Conservation (phyloP, 192 early-diverging fungal species). For the Umbelopsis sp. region DNA sequence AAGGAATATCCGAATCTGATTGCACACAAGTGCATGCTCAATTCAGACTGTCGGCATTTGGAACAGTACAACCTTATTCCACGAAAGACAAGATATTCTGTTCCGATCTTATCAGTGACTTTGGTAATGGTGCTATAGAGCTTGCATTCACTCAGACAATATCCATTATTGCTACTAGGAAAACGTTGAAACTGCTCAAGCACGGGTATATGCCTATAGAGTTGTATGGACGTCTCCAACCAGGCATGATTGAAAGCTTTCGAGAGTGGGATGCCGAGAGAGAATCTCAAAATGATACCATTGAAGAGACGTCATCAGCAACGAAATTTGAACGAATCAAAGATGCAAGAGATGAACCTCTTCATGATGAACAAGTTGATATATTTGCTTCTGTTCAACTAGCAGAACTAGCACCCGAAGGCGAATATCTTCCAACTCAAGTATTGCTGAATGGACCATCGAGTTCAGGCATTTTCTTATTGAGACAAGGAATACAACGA, state of each 20-base stretch:
- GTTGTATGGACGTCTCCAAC: slow-evolving; percentile 48
- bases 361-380: slow-evolving; percentile 69
- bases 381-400: slow-evolving; percentile 66
- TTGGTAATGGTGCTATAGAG: slow-evolving; percentile 50
- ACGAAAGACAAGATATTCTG: slow-evolving; percentile 56
- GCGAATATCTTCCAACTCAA: slow-evolving; percentile 62
- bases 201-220: slow-evolving; percentile 49
- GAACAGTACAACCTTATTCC: slow-evolving; percentile 41
- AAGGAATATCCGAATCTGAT: slow-evolving; percentile 55
- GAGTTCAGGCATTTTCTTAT: slow-evolving; percentile 58
- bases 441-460: slow-evolving; percentile 44
- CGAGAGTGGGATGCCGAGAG: slow-evolving; percentile 57
- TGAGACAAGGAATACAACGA: slow-evolving; percentile 78
- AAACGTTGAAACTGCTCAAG: slow-evolving; percentile 45
- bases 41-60: slow-evolving; percentile 66
- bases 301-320: background rate
- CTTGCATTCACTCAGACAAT: slow-evolving; percentile 60
- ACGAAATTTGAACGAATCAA: background rate
- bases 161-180: slow-evolving; percentile 43
- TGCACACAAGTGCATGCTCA: slow-evolving; percentile 74
- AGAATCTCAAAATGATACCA: slow-evolving; percentile 31
- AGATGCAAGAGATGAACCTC: slow-evolving; percentile 50
- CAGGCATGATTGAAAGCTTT: slow-evolving; percentile 40
- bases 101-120: slow-evolving; percentile 61
- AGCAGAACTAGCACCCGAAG: slow-evolving; percentile 64